Base-by-base conservation (phyloP, 441 rosid species). In the Brassica balearica region DNA sequence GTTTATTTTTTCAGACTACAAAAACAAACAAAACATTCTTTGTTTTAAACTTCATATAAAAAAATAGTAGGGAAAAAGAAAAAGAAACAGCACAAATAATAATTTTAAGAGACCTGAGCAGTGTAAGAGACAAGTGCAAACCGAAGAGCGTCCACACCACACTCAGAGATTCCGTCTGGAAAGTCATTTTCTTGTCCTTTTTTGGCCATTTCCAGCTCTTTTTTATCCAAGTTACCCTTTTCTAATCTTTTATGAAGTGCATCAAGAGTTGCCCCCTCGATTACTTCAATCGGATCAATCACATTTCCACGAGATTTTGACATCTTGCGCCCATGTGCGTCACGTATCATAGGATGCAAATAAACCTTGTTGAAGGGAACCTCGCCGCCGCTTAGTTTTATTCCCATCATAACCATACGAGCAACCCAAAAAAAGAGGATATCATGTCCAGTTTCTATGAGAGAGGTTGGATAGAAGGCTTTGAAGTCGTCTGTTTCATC, bases 261-360 rank as follows among this genome's bases (percentile, higher is more conserved):
- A 76, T 91, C 94, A 69, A 93, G 94, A 60, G 89, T 82, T 78
- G 89, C 83, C 65, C 99, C 99, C 79, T 88, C 85, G 73, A 94
- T 91, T 56, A 96, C 97, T 84, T 96, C 98, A 72, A 96, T 90
- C 51, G 98, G 99, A 74, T 96, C 99, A 27, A 96, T 84, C 32
- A 93, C 99, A 87, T 93, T 96, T 69, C 99, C 99, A 75, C 92
- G 81, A 60, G 98, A 93, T 81, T 96, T 96, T 1, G 98, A 93
- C 99, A 96, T 93, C 82, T 93, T 96, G 34, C 97, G 93, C 14
- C 99, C 99, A 69, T 92, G 99, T 34, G 99, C 98, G 87, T 93
- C 99, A 10, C 99, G 97, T 77, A 96, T 81, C 98, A 96, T 96
- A 58, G 98, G 97, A 84, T 93, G 99, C 78, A 96, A 83, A 80